phyloP scores from a whole-genome alignment of 345 rosid genomes.

The Bruguiera gymnorhiza region DNA sequence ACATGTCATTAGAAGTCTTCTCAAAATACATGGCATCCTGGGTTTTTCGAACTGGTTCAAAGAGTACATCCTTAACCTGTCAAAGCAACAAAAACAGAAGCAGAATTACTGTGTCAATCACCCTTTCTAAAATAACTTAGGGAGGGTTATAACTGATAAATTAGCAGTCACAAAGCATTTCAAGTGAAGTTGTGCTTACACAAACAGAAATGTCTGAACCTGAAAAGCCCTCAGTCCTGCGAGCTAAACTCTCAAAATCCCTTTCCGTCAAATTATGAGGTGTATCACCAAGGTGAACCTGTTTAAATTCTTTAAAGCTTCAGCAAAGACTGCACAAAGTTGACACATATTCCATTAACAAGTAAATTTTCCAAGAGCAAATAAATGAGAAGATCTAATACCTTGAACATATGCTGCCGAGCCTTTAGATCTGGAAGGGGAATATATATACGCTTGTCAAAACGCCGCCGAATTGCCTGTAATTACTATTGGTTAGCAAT shows the following conservation, averaged over 20 bases:
- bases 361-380: background rate
- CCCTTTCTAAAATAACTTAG: background rate
- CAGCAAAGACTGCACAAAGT: slow-evolving; percentile 5
- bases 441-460: slow-evolving; percentile 94
- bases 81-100: background rate
- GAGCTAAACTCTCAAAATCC: slow-evolving; percentile 80
- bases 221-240: slow-evolving; percentile 81
- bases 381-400: slow-evolving; percentile 18
- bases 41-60: slow-evolving; percentile 93
- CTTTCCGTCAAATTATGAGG: slow-evolving; percentile 83
- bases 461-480: slow-evolving; percentile 91
- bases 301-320: slow-evolving; percentile 5
- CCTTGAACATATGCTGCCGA: slow-evolving; percentile 91
- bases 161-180: background rate
- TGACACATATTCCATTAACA: background rate
- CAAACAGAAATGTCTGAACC: slow-evolving; percentile 95
- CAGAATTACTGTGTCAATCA: background rate
- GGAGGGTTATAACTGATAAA: background rate
- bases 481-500: slow-evolving; percentile 30
- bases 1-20: slow-evolving; percentile 56
- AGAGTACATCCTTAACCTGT: slow-evolving; percentile 91
- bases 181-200: slow-evolving; percentile 41
- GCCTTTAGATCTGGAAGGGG: slow-evolving; percentile 94
- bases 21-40: slow-evolving; percentile 83
- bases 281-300: slow-evolving; percentile 96